Conservation (phyloP, 1,284 basidiomycete genomes). For the Tylopilus microsporus region DNA sequence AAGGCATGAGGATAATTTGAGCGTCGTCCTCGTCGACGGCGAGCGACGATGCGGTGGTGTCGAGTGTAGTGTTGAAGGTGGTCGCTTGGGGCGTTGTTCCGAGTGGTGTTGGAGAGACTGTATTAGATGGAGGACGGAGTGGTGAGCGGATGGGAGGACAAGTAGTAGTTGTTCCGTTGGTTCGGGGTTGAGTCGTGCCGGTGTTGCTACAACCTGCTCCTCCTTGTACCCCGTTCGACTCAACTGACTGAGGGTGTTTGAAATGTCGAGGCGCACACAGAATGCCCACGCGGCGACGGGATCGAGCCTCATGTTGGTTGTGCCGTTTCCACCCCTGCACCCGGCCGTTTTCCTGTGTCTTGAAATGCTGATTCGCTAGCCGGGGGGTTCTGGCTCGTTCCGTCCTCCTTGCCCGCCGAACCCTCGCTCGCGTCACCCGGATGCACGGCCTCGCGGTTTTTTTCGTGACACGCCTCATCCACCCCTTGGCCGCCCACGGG, state of each 20-base stretch:
- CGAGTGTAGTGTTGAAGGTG: constrained; percentile 3
- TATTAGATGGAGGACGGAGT: constrained; percentile 16
- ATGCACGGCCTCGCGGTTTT: constrained; percentile 17
- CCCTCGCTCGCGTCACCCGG: constrained; percentile 18
- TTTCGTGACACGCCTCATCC: constrained; percentile 23
- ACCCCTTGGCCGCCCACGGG: constrained; percentile 20
- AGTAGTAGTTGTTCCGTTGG: constrained; percentile 8
- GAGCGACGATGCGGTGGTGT: background rate
- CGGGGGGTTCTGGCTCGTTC: background rate
- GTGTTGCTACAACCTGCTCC: constrained; percentile 13
- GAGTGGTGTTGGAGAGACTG: background rate
- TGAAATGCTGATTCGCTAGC: constrained; percentile 11
- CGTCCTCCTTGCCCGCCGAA: constrained; percentile 11
- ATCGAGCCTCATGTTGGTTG: constrained; percentile 28
- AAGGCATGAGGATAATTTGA: constrained; percentile 22
- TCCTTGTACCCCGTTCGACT: constrained; percentile 10
- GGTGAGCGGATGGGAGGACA: constrained; percentile 23
- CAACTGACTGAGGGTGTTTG: constrained; percentile 29
- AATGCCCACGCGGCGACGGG: constrained; percentile 30
- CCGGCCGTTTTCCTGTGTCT: constrained; percentile 3
- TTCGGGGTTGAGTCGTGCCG: constrained; percentile 4
- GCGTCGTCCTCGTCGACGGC: constrained; percentile 10
- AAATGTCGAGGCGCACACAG: constrained; percentile 28
- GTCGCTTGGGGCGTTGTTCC: constrained; percentile 14
- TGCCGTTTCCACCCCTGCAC: constrained; percentile 20